Conservation (phyloP, 2,329 filamentous ascomycete genomes). For the Aspergillus sp. region DNA sequence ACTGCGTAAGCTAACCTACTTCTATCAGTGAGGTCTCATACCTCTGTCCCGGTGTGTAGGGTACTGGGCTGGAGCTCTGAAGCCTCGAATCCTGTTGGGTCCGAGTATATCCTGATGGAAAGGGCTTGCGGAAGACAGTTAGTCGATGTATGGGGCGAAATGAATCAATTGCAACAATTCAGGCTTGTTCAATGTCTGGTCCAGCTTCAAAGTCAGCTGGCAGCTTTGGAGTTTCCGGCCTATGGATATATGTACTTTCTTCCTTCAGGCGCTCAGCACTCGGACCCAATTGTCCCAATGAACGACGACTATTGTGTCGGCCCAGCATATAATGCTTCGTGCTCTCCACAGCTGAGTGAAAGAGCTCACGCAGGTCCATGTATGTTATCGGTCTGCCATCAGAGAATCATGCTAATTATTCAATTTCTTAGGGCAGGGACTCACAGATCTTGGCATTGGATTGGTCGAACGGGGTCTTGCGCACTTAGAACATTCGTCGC, state of each 20-base stretch:
- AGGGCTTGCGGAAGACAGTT: slow-evolving; percentile 32
- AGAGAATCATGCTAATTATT: neutral
- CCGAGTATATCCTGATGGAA: slow-evolving; percentile 42
- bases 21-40: slow-evolving; percentile 24
- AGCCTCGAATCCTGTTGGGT: slow-evolving; percentile 31
- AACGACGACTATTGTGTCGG: slow-evolving; percentile 19
- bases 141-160: slow-evolving; percentile 31
- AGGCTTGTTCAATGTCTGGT: slow-evolving; percentile 31
- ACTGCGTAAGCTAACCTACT: slow-evolving; percentile 18
- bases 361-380: slow-evolving; percentile 18
- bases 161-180: slow-evolving; percentile 28
- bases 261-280: neutral
- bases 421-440: slow-evolving; percentile 6
- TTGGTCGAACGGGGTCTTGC: slow-evolving; percentile 14
- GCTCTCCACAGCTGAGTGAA: slow-evolving; percentile 12
- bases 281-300: slow-evolving; percentile 5
- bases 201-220: slow-evolving; percentile 27
- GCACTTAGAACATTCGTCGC: slow-evolving; percentile 8
- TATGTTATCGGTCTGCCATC: slow-evolving; percentile 2
- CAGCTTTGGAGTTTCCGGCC: slow-evolving; percentile 26
- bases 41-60: slow-evolving; percentile 28
- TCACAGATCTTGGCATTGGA: slow-evolving; percentile 14
- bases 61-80: slow-evolving; percentile 32
- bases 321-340: slow-evolving; percentile 13
- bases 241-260: slow-evolving; percentile 37